Evolutionary conservation across 768 basidiomycete species (phyloP), one percentile per base, ranked within the genome.

Genomic region (Boletus reticulatus): DNA sequence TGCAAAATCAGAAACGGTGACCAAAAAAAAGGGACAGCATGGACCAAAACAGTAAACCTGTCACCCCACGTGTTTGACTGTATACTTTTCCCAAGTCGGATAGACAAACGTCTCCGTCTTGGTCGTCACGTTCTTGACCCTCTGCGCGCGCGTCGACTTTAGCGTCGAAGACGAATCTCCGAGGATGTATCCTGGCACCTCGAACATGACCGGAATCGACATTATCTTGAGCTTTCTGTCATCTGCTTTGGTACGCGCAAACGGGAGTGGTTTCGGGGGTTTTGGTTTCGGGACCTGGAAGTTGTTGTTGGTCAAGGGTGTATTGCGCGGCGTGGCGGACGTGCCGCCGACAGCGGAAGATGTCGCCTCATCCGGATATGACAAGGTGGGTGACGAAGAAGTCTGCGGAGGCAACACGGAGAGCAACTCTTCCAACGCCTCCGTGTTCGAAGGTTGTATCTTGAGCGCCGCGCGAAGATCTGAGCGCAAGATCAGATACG

Each of bases 61-160:
- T 63, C 52, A 67, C n/a, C 50, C 61, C 1, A 67, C 68, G 36
- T 68, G 73, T 60, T 76, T 78, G 38, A 87, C 76, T 39, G 78
- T 65, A 66, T 88, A 87, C 55, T 82, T 74, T 66, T 88, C 85
- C 86, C 86, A 88, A 50, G 76, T 80, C 29, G 86, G 84, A 65
- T 81, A 84, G 17, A 74, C 59, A 34, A 80, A 74, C 55, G 79
- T 78, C 68, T 80, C 82, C 17, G 72, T 72, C 65, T 71, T 69
- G 37, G 62, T 67, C 53, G 61, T 72, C 37, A 69, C 67, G 50
- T 72, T 71, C 59, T 59, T 62, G 48, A 67, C 31, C 48, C 22
- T 58, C 36, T 64, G 57, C 52, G 67, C 64, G 17, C 63, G 59
- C 43, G 67, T 67, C 48, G 67, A 48, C 67, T 69, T 70, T 73